Evolutionary conservation across 768 basidiomycete genomes (phyloP).

Genomic region (Lactarius vividus): DNA sequence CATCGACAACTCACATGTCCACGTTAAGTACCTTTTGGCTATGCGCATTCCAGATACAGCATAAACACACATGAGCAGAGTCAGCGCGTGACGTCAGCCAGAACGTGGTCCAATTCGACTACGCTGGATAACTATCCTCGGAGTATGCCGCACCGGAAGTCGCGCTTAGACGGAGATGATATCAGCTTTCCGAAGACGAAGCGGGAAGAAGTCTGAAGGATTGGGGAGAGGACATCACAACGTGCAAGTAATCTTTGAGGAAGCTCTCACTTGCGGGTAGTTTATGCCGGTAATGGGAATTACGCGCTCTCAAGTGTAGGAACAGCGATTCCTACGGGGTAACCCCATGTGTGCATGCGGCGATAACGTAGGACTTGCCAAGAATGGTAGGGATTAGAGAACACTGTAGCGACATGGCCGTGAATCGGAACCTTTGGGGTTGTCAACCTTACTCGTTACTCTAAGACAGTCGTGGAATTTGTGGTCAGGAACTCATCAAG

Average conservation of each 20-base stretch:
- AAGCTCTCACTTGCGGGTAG: slow-evolving; percentile 17
- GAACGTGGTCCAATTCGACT: slow-evolving; percentile 21
- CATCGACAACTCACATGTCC: slow-evolving; percentile 1
- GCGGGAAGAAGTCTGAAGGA: slow-evolving; percentile 8
- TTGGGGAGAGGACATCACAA: slow-evolving; percentile 14
- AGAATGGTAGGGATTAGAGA: slow-evolving; percentile 17
- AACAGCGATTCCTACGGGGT: slow-evolving; percentile 16
- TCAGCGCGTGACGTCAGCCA: slow-evolving; percentile 20
- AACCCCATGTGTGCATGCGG: slow-evolving; percentile 13
- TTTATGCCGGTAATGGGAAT: slow-evolving; percentile 11
- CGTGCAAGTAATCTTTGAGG: slow-evolving; percentile 22
- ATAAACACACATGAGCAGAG: slow-evolving; percentile 3
- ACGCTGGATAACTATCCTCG: slow-evolving; percentile 2
- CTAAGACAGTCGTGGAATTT: background rate
- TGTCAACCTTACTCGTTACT: slow-evolving; percentile 14
- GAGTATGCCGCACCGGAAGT: slow-evolving; percentile 15
- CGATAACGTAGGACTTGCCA: slow-evolving; percentile 18
- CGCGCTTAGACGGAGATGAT: slow-evolving; percentile 25
- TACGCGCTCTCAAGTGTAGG: background rate
- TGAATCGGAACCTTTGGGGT: slow-evolving; percentile 17
- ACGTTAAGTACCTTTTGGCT: background rate
- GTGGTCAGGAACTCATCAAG: slow-evolving; percentile 3
- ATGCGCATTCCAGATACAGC: slow-evolving; percentile 5
- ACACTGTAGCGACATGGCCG: slow-evolving; percentile 18
- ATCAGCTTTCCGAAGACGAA: slow-evolving; percentile 22